Evolutionary conservation across 495 filamentous ascomycete genomes (phyloP).

Genomic region (Letharia columbiana): DNA sequence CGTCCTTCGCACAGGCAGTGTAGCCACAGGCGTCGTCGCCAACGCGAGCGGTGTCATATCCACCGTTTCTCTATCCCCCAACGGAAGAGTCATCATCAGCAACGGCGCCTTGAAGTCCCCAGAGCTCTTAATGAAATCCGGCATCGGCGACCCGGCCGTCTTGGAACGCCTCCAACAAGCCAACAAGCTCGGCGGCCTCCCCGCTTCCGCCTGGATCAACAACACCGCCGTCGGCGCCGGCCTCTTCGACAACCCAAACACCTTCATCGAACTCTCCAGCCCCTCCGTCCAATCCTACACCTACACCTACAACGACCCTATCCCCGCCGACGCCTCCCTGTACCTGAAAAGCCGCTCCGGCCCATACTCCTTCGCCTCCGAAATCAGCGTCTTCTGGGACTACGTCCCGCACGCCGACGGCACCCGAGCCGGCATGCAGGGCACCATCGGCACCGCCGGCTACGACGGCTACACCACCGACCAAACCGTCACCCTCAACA

Average conservation of each 20-base stretch:
- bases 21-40: conserved; percentile 44
- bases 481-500: conserved; percentile 36
- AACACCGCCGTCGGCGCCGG: conserved; percentile 32
- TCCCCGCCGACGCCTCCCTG: conserved; percentile 27
- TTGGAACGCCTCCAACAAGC: conserved; percentile 24
- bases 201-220: conserved; percentile 30
- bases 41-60: neutral
- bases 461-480: conserved; percentile 25
- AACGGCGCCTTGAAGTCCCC: conserved; percentile 65
- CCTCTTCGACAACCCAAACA: conserved; percentile 40
- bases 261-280: conserved; percentile 34
- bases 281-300: conserved; percentile 32
- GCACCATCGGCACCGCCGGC: conserved; percentile 35
- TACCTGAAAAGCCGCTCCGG: conserved; percentile 32
- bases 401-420: conserved; percentile 31
- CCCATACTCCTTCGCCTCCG: conserved; percentile 33
- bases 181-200: conserved; percentile 20
- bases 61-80: neutral
- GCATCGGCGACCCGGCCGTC: conserved; percentile 44
- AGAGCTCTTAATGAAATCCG: conserved; percentile 60
- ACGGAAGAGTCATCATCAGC: conserved; percentile 25
- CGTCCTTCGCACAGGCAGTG: conserved; percentile 51
- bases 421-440: conserved; percentile 30
- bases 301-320: conserved; percentile 31
- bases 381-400: conserved; percentile 36